These are phyloP conservation scores for Herpetospermum pedunculosum DNA, from an alignment of 306 rosid genomes.

Conservation along the genomic window DNA sequence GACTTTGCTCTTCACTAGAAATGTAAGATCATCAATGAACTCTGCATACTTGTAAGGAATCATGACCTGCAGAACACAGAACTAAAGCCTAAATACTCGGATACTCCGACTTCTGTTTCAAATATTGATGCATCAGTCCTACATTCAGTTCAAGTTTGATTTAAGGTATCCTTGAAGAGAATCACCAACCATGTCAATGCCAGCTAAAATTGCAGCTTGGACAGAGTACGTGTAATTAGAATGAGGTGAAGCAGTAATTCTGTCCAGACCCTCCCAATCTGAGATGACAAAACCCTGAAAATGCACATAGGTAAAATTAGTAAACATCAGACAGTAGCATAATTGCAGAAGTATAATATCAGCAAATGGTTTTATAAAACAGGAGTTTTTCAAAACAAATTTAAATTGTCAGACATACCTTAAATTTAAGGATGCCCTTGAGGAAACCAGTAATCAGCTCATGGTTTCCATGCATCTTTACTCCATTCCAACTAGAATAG, in stretches of 20 bases:
- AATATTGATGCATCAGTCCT: not conserved
- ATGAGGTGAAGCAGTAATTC: conserved; percentile 60
- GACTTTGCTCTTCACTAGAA: conserved; percentile 55
- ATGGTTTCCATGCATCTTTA: conserved; percentile 82
- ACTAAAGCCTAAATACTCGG: conserved; percentile 15
- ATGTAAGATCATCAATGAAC: conserved; percentile 61
- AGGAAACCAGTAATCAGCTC: conserved; percentile 60
- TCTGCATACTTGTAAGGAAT: conserved; percentile 54
- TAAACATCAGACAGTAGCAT: conserved; percentile 8
- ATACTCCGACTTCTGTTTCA: conserved; percentile 3
- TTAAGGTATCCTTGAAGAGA: conserved; percentile 12
- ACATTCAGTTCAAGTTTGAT: not conserved
- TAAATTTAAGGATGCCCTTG: conserved; percentile 74
- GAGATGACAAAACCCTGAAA: conserved; percentile 96
- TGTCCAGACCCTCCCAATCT: conserved; percentile 94
- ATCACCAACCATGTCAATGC: conserved; percentile 82
- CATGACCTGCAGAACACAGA: conserved; percentile 56
- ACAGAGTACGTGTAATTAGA: conserved; percentile 78
- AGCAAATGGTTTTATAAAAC: not conserved
- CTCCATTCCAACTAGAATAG: conserved; percentile 94
- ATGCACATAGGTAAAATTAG: conserved; percentile 15
- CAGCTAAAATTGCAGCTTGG: conserved; percentile 71
- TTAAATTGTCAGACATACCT: conserved; percentile 27
- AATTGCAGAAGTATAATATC: not conserved
- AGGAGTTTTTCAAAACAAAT: not conserved